Percentiles rank a stretch among this genome's conserved stretches.
phyloP scores from a whole-genome alignment of 345 rosid species.

The Physaria fendleri region DNA sequence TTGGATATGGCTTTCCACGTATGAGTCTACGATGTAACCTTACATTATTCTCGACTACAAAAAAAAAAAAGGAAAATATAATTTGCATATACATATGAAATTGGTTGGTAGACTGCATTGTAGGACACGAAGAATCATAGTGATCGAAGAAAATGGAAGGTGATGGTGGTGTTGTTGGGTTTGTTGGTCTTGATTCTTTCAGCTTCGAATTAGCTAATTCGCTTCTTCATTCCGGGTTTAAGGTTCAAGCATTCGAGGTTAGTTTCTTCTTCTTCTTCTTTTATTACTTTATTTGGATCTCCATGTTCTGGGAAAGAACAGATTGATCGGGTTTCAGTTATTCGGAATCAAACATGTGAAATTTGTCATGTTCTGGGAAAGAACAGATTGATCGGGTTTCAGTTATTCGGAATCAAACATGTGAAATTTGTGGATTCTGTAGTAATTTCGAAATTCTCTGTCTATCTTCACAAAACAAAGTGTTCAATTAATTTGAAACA shows the following conservation, averaged over 20 bases:
- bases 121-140: neutral
- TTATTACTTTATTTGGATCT: neutral
- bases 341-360: neutral
- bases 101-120: conserved; percentile 14
- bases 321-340: neutral
- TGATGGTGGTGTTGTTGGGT: conserved; percentile 42
- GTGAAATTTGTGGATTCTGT: neutral
- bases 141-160: conserved; percentile 21
- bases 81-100: too few relatives aligned
- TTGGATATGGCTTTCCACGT: conserved; percentile 26
- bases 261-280: neutral
- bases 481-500: neutral
- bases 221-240: conserved; percentile 56
- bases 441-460: neutral
- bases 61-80: too few relatives aligned
- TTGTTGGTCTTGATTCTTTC: conserved; percentile 59
- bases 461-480: neutral
- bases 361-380: neutral
- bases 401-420: neutral
- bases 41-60: too few relatives aligned
- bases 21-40: neutral
- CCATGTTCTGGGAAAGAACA: neutral
- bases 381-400: neutral
- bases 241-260: conserved; percentile 72
- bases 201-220: conserved; percentile 74